Evolutionary conservation across 2,329 filamentous ascomycete genomes (phyloP).

Genomic region (Herpotrichia juniperi): DNA sequence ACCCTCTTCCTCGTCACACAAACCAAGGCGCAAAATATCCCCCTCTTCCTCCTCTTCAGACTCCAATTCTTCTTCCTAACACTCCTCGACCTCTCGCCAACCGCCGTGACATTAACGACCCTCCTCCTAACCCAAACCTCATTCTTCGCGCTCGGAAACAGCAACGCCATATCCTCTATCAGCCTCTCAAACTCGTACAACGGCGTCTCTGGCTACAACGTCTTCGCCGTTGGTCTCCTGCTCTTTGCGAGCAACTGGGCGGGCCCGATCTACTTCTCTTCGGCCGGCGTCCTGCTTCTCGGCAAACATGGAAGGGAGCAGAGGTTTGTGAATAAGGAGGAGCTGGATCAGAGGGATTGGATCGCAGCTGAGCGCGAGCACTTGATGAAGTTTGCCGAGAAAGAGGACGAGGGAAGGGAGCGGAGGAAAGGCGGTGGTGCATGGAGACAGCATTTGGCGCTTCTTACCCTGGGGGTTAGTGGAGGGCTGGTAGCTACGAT

Average conservation of each 20-base stretch:
- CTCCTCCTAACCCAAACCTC: slow-evolving; percentile 79
- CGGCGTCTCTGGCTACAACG: slow-evolving; percentile 80
- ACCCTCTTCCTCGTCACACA: slow-evolving; percentile 86
- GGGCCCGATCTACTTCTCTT: slow-evolving; percentile 86
- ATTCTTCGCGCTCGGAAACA: slow-evolving; percentile 90
- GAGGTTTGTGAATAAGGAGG: slow-evolving; percentile 20
- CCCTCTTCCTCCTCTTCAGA: slow-evolving; percentile 79
- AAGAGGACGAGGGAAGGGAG: slow-evolving; percentile 17
- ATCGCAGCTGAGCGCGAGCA: slow-evolving; percentile 34
- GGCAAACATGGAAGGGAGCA: slow-evolving; percentile 25
- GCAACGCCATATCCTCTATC: slow-evolving; percentile 94
- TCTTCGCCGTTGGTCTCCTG: slow-evolving; percentile 78
- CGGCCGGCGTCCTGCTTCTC: slow-evolving; percentile 64
- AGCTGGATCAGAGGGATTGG: slow-evolving; percentile 35
- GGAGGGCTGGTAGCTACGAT: slow-evolving; percentile 75
- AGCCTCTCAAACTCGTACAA: slow-evolving; percentile 96
- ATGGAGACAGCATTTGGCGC: slow-evolving; percentile 58
- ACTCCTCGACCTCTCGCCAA: slow-evolving; percentile 53
- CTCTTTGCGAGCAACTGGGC: slow-evolving; percentile 93
- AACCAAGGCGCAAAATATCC: slow-evolving; percentile 82
- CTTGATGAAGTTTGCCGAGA: slow-evolving; percentile 26
- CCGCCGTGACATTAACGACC: slow-evolving; percentile 69
- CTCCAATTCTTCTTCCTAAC: slow-evolving; percentile 62
- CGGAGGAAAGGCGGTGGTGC: slow-evolving; percentile 10
- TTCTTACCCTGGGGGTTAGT: slow-evolving; percentile 74